Evolutionary conservation across 2,329 filamentous ascomycete species (phyloP).

Genomic region (Claviceps lovelessii): DNA sequence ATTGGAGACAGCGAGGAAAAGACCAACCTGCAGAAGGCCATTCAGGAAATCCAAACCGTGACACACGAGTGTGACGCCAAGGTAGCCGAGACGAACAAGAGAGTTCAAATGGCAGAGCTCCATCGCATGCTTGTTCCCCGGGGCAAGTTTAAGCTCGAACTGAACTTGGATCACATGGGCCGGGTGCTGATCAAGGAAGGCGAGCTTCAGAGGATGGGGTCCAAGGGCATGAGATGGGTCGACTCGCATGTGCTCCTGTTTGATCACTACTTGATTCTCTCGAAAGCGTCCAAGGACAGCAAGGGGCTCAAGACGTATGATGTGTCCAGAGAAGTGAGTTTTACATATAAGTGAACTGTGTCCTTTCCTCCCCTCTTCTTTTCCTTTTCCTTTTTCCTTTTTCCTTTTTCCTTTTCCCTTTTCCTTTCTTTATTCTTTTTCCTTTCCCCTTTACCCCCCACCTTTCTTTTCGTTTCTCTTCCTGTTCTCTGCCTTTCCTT

Average conservation of each 20-base stretch:
- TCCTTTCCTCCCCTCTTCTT: too few relatives aligned
- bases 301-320: constrained; percentile 76
- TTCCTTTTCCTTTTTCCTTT: too few relatives aligned
- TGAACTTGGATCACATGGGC: constrained; percentile 89
- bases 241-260: constrained; percentile 90
- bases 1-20: constrained; percentile 78
- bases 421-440: too few relatives aligned
- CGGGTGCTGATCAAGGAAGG: constrained; percentile 79
- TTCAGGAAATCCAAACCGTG: constrained; percentile 81
- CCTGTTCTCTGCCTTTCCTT: too few relatives aligned
- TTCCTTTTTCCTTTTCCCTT: too few relatives aligned
- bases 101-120: constrained; percentile 77
- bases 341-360: too few relatives aligned
- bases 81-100: constrained; percentile 82
- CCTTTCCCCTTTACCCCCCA: too few relatives aligned
- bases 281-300: constrained; percentile 61
- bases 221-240: constrained; percentile 80
- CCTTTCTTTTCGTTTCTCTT: too few relatives aligned
- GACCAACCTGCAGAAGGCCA: constrained; percentile 64
- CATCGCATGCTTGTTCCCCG: constrained; percentile 70
- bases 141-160: constrained; percentile 64
- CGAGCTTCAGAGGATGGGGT: constrained; percentile 77
- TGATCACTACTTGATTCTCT: constrained; percentile 88
- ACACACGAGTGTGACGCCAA: constrained; percentile 83
- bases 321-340: constrained; percentile 68